phyloP scores from a whole-genome alignment of 164 flowering plant species.

The Macadamia integrifolia region DNA sequence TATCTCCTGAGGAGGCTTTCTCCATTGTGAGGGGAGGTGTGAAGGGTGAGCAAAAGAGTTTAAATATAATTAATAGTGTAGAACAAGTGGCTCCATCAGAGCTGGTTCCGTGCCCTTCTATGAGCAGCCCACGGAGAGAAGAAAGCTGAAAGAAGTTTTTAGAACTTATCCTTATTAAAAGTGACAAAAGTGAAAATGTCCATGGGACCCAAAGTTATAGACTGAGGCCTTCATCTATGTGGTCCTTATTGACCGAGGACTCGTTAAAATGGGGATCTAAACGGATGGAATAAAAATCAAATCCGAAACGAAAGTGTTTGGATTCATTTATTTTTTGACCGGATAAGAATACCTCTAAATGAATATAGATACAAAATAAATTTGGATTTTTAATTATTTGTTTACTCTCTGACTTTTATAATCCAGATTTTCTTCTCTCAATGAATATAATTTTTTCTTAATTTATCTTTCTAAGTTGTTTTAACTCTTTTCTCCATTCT shows the following conservation, averaged over 20 bases:
- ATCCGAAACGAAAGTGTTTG: too few species aligned
- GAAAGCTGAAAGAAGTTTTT: not conserved
- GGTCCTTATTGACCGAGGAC: too few species aligned
- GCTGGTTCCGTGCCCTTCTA: constrained; percentile 10
- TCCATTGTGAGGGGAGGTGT: constrained; percentile 6
- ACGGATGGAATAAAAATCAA: too few species aligned
- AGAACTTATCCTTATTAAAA: constrained; percentile 30
- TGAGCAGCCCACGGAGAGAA: constrained; percentile 17
- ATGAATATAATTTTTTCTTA: not conserved
- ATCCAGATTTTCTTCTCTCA: not conserved
- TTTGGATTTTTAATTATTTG: constrained; percentile 6
- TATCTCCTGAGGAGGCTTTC: constrained; percentile 14
- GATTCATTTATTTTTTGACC: too few species aligned
- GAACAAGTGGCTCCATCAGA: constrained; percentile 24
- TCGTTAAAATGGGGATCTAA: too few species aligned
- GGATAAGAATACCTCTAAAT: too few species aligned
- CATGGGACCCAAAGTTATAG: constrained; percentile 22
- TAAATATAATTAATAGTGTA: not conserved
- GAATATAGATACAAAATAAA: too few species aligned
- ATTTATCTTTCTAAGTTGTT: not conserved
- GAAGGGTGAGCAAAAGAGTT: not conserved
- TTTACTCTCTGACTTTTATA: not conserved
- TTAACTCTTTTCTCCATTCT: not conserved
- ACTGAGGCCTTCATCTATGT: not conserved
- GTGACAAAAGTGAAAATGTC: constrained; percentile 24